These are phyloP conservation scores for Neofusicoccum umdonicola DNA, from an alignment of 2,329 filamentous ascomycete species.

Conservation along the genomic window DNA sequence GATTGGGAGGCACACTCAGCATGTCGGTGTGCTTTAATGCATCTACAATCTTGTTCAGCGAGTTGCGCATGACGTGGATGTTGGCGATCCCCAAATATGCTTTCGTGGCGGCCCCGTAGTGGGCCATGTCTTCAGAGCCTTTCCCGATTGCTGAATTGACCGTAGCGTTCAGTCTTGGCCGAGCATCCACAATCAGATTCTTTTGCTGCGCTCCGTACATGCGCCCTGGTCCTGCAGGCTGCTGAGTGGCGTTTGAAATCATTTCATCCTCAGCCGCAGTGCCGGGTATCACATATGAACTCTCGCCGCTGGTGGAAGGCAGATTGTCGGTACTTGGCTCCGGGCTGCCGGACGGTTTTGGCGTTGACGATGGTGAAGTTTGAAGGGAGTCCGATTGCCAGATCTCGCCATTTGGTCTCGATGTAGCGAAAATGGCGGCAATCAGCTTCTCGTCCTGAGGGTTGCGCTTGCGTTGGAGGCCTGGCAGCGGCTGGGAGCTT, in stretches of 20 bases:
- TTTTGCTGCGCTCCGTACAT: conserved; percentile 90
- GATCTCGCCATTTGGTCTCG: conserved; percentile 27
- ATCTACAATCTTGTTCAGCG: conserved; percentile 81
- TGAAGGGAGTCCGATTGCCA: conserved; percentile 7
- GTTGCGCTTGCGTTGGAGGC: conserved; percentile 81
- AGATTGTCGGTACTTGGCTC: conserved; percentile 35
- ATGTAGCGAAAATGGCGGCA: conserved; percentile 84
- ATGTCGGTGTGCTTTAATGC: conserved; percentile 91
- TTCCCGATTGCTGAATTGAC: conserved; percentile 91
- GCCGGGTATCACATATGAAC: conserved; percentile 33
- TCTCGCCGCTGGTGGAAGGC: conserved; percentile 30
- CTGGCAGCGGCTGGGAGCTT: conserved; percentile 87
- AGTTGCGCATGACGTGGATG: conserved; percentile 96
- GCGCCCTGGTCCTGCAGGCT: conserved; percentile 23
- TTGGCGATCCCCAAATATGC: conserved; percentile 95
- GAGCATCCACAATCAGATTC: conserved; percentile 93
- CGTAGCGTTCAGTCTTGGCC: conserved; percentile 89
- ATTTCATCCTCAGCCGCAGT: conserved; percentile 47
- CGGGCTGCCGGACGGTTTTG: conserved; percentile 29
- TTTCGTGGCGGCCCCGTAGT: conserved; percentile 89
- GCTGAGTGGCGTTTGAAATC: conserved; percentile 66
- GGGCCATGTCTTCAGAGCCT: conserved; percentile 96
- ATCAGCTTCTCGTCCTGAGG: conserved; percentile 95
- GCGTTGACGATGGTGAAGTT: conserved; percentile 20
- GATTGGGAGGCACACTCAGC: conserved; percentile 75